phyloP scores from a whole-genome alignment of 495 filamentous ascomycete genomes.

The Eremomyces bilateralis region DNA sequence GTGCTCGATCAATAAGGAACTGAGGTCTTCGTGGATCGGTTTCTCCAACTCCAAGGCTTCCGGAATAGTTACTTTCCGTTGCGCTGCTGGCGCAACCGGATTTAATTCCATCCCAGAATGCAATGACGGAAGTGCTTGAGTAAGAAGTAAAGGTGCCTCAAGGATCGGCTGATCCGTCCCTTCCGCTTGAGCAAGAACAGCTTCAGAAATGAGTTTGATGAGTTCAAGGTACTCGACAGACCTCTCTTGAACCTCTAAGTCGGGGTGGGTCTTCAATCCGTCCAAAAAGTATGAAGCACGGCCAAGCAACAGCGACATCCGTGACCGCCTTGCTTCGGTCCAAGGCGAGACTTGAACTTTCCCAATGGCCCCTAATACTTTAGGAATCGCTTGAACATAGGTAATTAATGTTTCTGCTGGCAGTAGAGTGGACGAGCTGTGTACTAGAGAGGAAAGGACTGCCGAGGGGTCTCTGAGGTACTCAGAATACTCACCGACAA shows the following conservation, averaged over 20 bases:
- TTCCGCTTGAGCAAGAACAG: conserved; percentile 38
- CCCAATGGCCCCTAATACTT: conserved; percentile 51
- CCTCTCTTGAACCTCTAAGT: conserved; percentile 87
- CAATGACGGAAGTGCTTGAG: conserved; percentile 67
- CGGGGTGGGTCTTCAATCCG: conserved; percentile 52
- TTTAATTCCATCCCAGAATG: conserved; percentile 58
- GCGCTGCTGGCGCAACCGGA: conserved; percentile 63
- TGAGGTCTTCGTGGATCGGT: conserved; percentile 45
- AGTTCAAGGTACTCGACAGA: conserved; percentile 82
- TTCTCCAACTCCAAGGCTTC: conserved; percentile 48
- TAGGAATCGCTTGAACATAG: conserved; percentile 71
- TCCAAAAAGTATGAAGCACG: conserved; percentile 67
- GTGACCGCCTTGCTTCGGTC: conserved; percentile 43
- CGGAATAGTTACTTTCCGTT: conserved; percentile 70
- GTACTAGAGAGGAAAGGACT: conserved; percentile 49
- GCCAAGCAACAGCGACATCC: conserved; percentile 50
- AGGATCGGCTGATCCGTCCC: conserved; percentile 26
- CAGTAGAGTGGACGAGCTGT: conserved; percentile 36
- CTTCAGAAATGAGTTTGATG: conserved; percentile 63
- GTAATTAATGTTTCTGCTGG: conserved; percentile 42
- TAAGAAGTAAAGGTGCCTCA: conserved; percentile 59
- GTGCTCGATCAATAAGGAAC: conserved; percentile 15
- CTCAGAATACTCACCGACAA: conserved; percentile 67
- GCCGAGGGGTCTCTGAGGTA: conserved; percentile 40
- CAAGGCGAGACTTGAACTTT: conserved; percentile 28